Evolutionary conservation across 495 filamentous ascomycete genomes (phyloP).

Genomic region (Tetracladium setigerum): DNA sequence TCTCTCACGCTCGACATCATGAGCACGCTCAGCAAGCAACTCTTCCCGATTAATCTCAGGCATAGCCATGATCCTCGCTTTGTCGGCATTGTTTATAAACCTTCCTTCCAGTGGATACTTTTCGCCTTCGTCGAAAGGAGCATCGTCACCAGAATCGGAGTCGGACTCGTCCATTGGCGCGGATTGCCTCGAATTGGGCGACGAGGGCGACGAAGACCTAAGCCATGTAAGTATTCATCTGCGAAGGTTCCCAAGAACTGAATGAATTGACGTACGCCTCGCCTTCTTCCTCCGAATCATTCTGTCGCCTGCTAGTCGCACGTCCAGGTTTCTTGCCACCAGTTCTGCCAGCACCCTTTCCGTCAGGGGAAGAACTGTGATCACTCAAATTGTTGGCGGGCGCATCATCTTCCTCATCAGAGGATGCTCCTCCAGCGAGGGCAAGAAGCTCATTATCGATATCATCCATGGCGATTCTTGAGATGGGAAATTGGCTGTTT

Average conservation of each 20-base stretch:
- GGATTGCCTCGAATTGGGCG: constrained; percentile 68
- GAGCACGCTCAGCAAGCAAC: constrained; percentile 80
- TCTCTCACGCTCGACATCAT: constrained; percentile 66
- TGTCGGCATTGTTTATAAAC: constrained; percentile 73
- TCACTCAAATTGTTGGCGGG: constrained; percentile 30
- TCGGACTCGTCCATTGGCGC: constrained; percentile 89
- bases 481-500: no score
- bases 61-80: constrained; percentile 74
- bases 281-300: constrained; percentile 69
- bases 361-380: constrained; percentile 28
- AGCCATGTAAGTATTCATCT: constrained; percentile 2
- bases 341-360: constrained; percentile 36
- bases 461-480: constrained; percentile 48
- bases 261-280: constrained; percentile 63
- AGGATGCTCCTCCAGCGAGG: constrained; percentile 62
- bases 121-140: constrained; percentile 49
- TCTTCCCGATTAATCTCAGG: constrained; percentile 86
- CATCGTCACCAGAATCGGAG: constrained; percentile 45
- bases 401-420: constrained; percentile 39
- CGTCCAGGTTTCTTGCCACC: constrained; percentile 29
- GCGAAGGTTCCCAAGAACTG: neutral
- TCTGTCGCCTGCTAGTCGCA: constrained; percentile 31
- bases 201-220: constrained; percentile 57
- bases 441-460: constrained; percentile 85
- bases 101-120: constrained; percentile 86